phyloP scores from a whole-genome alignment of 208 protist genomes.

The Crithidia fasciculata region DNA sequence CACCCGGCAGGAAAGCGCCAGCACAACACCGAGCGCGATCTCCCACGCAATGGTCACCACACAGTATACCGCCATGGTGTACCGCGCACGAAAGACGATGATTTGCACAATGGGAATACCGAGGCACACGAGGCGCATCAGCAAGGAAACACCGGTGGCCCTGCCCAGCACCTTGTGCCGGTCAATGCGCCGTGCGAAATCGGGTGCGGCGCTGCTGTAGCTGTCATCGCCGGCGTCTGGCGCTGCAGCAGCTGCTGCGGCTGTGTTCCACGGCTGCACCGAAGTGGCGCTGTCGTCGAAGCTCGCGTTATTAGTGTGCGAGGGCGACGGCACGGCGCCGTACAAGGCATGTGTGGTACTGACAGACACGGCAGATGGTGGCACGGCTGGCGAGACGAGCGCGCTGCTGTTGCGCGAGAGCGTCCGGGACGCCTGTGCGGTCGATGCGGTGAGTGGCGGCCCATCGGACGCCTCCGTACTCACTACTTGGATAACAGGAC shows the following conservation, averaged over 20 bases:
- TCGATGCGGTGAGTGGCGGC: background rate
- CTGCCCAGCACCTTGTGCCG: background rate
- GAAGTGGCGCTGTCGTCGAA: slow-evolving; percentile 6
- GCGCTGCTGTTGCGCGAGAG: background rate
- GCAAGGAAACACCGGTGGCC: slow-evolving; percentile 1
- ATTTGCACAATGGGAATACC: background rate
- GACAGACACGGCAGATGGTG: background rate
- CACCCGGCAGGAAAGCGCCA: slow-evolving; percentile 10
- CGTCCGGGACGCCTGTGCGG: background rate
- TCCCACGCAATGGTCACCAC: slow-evolving; percentile 5
- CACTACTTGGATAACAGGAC: background rate
- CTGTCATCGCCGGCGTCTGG: background rate
- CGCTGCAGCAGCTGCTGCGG: background rate
- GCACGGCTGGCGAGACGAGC: background rate
- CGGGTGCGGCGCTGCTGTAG: background rate
- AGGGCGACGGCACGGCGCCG: background rate
- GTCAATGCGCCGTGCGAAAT: slow-evolving; percentile 4
- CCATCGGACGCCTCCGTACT: too few relatives aligned
- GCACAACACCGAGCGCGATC: background rate
- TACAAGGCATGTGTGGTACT: background rate
- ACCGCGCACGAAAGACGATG: background rate
- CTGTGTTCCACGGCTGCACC: background rate
- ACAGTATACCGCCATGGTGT: background rate
- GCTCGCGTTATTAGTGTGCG: background rate
- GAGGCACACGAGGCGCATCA: background rate